phyloP scores from a whole-genome alignment of 805 yeast species.

The Sugiyamaella marilandica region DNA sequence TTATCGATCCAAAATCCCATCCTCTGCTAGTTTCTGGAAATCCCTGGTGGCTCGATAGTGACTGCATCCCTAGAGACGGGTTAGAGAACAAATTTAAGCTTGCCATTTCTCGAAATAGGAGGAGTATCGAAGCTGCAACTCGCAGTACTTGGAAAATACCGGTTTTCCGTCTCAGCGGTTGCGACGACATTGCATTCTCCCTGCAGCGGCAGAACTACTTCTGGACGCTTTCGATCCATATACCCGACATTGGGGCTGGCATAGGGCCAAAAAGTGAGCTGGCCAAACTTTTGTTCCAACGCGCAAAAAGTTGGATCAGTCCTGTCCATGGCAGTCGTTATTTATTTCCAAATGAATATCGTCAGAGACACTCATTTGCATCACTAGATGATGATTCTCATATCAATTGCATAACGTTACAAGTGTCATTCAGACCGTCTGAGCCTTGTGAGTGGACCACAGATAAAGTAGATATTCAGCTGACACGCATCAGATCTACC shows the following conservation, averaged over 20 bases:
- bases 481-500: neutral
- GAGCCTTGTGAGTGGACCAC: neutral
- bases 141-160: neutral
- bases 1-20: slow-evolving; percentile 1
- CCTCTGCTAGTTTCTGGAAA: slow-evolving; percentile 9
- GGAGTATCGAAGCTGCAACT: neutral
- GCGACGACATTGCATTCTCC: slow-evolving; percentile 16
- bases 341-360: neutral
- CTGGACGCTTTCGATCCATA: slow-evolving; percentile 12
- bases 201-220: slow-evolving; percentile 1
- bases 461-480: neutral
- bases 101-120: neutral
- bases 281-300: neutral
- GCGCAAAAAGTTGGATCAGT: neutral
- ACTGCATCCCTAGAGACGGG: slow-evolving; percentile 11
- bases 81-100: slow-evolving; percentile 2
- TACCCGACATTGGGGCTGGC: slow-evolving; percentile 11
- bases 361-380: neutral
- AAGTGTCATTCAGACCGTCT: slow-evolving; percentile 10
- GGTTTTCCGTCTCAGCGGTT: neutral
- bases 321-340: neutral
- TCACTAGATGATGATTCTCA: neutral
- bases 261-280: neutral
- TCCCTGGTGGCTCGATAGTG: neutral
- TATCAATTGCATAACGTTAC: slow-evolving; percentile 13